Base-by-base conservation (phyloP, 2,329 filamentous ascomycete species). In the Emericellopsis cladophorae region DNA sequence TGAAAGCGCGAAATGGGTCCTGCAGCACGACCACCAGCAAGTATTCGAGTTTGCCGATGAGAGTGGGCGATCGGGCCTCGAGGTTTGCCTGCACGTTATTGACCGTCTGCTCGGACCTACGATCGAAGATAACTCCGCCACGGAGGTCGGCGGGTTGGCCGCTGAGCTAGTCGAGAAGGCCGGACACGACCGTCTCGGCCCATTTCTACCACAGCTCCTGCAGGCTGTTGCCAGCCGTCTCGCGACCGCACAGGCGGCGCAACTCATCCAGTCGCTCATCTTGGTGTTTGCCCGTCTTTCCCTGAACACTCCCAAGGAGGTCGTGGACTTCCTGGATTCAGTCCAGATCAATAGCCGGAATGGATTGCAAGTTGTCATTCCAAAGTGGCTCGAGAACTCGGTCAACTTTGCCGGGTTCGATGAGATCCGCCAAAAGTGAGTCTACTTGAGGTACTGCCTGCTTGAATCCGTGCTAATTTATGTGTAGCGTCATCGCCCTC, bases 391-490 rank as follows among this genome's bases (percentile, higher is more conserved):
- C 1, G 92, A 96, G 65, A 95, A 96, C 61, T 95, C 88, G 4
- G 76, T 94, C 60, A 94, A 84, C 60, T 98, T 98, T 62, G 88
- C 88, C n/a, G 92, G 92, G 11, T 98, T 95, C 52, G 89, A 96
- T 52, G 90, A 95, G 60, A 96, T 96, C 51, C 78, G 89, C 50
- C 87, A 95, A 60, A 98, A 96, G 84, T 89, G 67, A 60, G 79
- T 67, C n/a, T 26, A 14, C 3, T 18, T 7, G 2, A 23, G 18
- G 15, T 24, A 15, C n/a, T 1, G 21, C 23, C 15, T 32, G 6
- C 21, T 8, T 15, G 29, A 14, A 41, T 22, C 35, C 15, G 16
- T 7, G 40, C 45, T 38, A 61, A 66, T 53, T 68, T 48, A 23
- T 36, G 31, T 14, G 7, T 51, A 90, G 84, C 54, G 86, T 95